Evolutionary conservation across 1,284 basidiomycete genomes (phyloP), one percentile per base, ranked within the genome.

Genomic region (Ganoderma lingzhi): DNA sequence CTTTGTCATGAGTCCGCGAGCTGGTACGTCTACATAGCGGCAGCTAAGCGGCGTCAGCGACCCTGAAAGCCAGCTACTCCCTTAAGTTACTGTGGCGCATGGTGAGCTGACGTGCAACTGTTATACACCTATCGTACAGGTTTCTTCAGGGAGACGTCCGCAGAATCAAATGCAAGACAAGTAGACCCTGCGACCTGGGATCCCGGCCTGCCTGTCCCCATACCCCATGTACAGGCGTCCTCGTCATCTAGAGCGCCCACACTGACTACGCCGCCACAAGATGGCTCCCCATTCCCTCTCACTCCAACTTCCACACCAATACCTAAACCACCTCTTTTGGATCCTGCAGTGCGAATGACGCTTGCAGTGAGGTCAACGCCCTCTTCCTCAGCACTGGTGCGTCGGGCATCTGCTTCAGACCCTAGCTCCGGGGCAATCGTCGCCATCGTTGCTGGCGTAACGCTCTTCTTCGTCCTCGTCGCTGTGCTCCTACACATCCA

Each of bases 321-420:
- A 10, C 39, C 44, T 19, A 12, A 37, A 28, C 17, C n/a, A 12
- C 62, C 17, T 6, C 15, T 51, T 15, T 17, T 44, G 45, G 15
- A 42, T 48, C 30, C 45, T 37, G 6, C 44, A 45, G 28, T 3
- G 19, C 9, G 42, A 6, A 51, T 63, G 44, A 30, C 14, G 30
- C 30, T 45, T 6, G 62, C 2, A 51, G 42, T 8, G 28, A 48
- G 42, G 41, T 32, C 62, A 37, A 23, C 30, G n/a, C 6, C 44
- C 3, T 32, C 61, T 3, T 35, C 62, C 44, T 23, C 42, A 32
- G 37, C 17, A 17, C 32, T 51, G 30, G 59, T 42, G 23, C 59
- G 59, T 42, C 59, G 39, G 14, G 59, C 59, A n/a, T 61, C 59
- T n/a, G n/a, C 23, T 15, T 61, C 59, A 28, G n/a, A 44, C 10